Evolutionary conservation across 2,329 filamentous ascomycete genomes (phyloP), one percentile per base, ranked within the genome.

Genomic region (Fusarium continuum): DNA sequence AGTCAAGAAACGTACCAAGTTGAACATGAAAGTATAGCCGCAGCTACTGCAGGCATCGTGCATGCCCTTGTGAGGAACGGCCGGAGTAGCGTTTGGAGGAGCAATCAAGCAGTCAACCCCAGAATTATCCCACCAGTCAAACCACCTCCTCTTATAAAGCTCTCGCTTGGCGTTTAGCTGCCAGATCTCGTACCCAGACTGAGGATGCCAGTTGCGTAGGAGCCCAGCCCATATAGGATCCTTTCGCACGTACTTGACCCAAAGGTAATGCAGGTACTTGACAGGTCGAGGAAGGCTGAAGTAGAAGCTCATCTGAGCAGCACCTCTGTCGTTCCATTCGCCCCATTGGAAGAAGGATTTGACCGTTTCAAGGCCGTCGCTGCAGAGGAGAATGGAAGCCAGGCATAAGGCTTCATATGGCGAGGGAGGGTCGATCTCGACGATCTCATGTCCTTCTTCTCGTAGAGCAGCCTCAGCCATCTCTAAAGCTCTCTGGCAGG

Each of bases 11-110:
- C 86, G 76, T 78, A 91, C 89, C 71, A 97, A 66, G 70, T 97
- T 97, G 80, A 95, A 98, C 52, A 97, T 77, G 74, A 97, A 97
- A 0, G 93, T 97, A 73, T 98, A 97, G 2, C 92, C 93, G 70
- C 93, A 97, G 66, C 89, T 92, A 61, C 90, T 91, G 38, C 95
- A 88, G 4, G 92, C 92, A 69, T 94, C 88, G 66, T 87, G 86
- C 92, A 97, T 97, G 0, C 88, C 93, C 40, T 88, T 86, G 73
- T 96, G 93, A 1, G 93, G 93, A 4, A 96, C 86, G 1, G 93
- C 93, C 2, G 93, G 93, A 1, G 92, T 96, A 0, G 93, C 92
- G 74, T 97, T 97, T 0, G 89, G 92, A n/a, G 91, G 90, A 9
- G 90, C 88, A 28, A 97, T 77, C 65, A 97, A 83, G 64, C 93